Evolutionary conservation across 1,284 basidiomycete genomes (phyloP).

Genomic region (Dichomitus squalens): DNA sequence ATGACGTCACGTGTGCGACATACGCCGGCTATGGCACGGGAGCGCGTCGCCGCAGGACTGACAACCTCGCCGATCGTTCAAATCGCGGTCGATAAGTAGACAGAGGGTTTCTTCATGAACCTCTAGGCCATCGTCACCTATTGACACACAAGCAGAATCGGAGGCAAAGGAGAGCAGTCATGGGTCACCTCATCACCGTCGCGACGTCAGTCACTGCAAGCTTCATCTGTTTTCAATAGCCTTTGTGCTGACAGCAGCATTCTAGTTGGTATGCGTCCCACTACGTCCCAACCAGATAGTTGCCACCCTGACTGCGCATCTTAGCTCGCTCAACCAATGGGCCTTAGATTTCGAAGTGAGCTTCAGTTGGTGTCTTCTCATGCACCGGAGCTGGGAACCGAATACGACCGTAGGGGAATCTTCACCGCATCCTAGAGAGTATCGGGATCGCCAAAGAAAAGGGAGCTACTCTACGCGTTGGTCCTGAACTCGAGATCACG

Average conservation of each 20-base stretch:
- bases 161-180: slow-evolving; percentile 29
- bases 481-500: slow-evolving; percentile 98
- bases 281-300: background rate
- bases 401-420: slow-evolving; percentile 68
- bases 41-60: background rate
- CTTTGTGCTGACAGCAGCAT: background rate
- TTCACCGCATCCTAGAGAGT: slow-evolving; percentile 88
- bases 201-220: slow-evolving; percentile 38
- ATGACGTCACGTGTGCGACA: slow-evolving; percentile 19
- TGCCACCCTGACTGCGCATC: background rate
- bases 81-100: no score
- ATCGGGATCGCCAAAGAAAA: slow-evolving; percentile 86
- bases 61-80: no score
- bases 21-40: background rate
- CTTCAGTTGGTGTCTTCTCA: background rate
- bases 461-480: slow-evolving; percentile 94
- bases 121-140: no score
- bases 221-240: background rate
- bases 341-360: slow-evolving; percentile 88
- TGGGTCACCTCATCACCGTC: slow-evolving; percentile 84
- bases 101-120: no score
- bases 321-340: slow-evolving; percentile 94
- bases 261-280: slow-evolving; percentile 44
- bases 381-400: background rate
- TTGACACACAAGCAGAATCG: no score